These are phyloP conservation scores for Protostelium mycophagum DNA, from an alignment of 78 protist genomes.

Conservation along the genomic window DNA sequence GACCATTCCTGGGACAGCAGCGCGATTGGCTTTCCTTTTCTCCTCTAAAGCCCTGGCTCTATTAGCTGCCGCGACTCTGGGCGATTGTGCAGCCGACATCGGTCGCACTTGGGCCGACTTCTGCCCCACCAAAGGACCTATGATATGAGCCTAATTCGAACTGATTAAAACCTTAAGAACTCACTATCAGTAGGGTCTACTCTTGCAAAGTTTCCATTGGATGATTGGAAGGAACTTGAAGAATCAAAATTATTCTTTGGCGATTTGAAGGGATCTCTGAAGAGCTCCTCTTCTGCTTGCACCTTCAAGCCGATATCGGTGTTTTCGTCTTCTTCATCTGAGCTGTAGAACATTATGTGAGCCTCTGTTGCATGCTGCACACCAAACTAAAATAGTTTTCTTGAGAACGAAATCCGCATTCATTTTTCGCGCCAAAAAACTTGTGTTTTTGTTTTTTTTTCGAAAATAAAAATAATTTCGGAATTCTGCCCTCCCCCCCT, in stretches of 20 bases:
- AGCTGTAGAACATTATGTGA: neutral
- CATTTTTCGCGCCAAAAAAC: too few relatives aligned
- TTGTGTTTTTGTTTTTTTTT: too few relatives aligned
- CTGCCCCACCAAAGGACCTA: neutral
- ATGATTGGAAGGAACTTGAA: neutral
- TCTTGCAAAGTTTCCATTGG: neutral
- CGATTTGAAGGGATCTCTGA: too few relatives aligned
- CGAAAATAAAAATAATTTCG: too few relatives aligned
- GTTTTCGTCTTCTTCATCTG: neutral
- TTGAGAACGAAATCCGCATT: too few relatives aligned
- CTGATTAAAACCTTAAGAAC: neutral
- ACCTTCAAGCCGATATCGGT: neutral
- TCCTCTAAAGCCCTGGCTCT: neutral
- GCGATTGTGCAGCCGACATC: neutral
- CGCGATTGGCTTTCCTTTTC: neutral
- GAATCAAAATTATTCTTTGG: neutral
- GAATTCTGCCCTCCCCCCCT: neutral
- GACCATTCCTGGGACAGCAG: neutral
- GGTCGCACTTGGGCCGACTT: neutral
- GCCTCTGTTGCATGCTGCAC: too few relatives aligned
- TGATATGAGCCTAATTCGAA: too few relatives aligned
- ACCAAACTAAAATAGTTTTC: too few relatives aligned
- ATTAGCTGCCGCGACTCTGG: neutral
- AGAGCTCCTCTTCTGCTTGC: too few relatives aligned
- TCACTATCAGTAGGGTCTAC: neutral